phyloP scores from a whole-genome alignment of 169 alveolate species.

The Miamiensis avidus region DNA sequence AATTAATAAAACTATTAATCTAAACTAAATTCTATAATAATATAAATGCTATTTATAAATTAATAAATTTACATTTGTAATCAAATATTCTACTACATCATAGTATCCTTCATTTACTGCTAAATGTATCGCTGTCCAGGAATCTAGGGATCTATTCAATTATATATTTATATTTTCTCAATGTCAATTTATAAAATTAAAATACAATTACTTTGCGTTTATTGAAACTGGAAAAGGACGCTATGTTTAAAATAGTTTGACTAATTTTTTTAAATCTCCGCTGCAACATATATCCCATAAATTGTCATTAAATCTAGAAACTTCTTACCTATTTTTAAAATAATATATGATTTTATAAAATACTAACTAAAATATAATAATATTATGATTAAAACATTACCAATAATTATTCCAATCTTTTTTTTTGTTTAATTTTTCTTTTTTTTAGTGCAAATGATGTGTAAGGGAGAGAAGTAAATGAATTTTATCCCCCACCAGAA shows the following conservation, averaged over 20 bases:
- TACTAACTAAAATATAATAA: too few species aligned
- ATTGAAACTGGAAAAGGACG: background rate
- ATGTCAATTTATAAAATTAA: too few species aligned
- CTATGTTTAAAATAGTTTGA: background rate
- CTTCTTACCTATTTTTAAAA: background rate
- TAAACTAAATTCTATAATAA: background rate
- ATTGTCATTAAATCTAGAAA: background rate
- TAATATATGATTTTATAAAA: too few species aligned
- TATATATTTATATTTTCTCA: too few species aligned
- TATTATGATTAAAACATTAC: too few species aligned
- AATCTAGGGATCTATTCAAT: background rate
- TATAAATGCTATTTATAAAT: too few species aligned
- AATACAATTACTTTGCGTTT: background rate
- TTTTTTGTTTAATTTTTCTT: too few species aligned
- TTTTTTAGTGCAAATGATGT: too few species aligned
- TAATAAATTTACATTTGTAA: background rate
- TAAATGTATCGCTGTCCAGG: background rate
- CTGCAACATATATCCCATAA: background rate
- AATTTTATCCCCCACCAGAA: too few species aligned
- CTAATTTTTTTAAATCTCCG: background rate
- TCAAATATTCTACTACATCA: too few species aligned
- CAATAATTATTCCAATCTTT: too few species aligned
- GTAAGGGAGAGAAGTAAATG: too few species aligned
- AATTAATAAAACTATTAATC: background rate
- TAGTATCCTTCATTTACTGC: background rate